These are phyloP conservation scores for Ustilago tritici DNA, from an alignment of 1,284 basidiomycete genomes.

Conservation along the genomic window DNA sequence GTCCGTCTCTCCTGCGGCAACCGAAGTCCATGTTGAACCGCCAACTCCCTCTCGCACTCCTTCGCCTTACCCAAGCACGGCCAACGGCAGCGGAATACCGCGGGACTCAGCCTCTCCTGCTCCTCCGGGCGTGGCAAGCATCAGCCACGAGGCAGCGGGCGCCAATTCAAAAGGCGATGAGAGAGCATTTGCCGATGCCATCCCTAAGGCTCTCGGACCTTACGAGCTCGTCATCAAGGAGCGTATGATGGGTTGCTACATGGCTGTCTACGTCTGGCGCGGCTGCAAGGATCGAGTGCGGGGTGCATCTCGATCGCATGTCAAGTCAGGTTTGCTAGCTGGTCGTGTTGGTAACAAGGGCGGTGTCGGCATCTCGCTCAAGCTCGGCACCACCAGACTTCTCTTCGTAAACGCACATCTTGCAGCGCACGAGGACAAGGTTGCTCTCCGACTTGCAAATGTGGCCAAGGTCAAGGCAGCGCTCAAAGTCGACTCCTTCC, in stretches of 20 bases:
- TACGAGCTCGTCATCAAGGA: slow-evolving; percentile 86
- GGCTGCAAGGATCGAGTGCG: slow-evolving; percentile 56
- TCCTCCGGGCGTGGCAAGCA: neutral
- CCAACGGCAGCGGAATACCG: neutral
- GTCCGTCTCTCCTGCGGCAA: slow-evolving; percentile 23
- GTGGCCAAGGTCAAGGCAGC: slow-evolving; percentile 73
- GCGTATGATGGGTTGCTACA: slow-evolving; percentile 86
- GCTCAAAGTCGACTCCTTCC: slow-evolving; percentile 73
- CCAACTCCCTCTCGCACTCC: slow-evolving; percentile 40
- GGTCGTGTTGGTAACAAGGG: slow-evolving; percentile 83
- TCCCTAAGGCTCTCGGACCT: slow-evolving; percentile 71
- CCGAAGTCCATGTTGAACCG: slow-evolving; percentile 35
- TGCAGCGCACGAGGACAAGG: slow-evolving; percentile 72
- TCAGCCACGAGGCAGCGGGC: slow-evolving; percentile 3
- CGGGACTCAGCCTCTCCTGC: slow-evolving; percentile 22
- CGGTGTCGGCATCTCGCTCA: slow-evolving; percentile 83
- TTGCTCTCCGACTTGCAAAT: slow-evolving; percentile 69
- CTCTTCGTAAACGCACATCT: slow-evolving; percentile 88
- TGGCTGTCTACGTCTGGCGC: slow-evolving; percentile 66
- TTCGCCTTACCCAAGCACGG: slow-evolving; percentile 20
- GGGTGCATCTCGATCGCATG: slow-evolving; percentile 74
- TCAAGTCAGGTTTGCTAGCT: slow-evolving; percentile 86
- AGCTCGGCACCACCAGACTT: slow-evolving; percentile 79
- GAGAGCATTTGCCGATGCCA: slow-evolving; percentile 35
- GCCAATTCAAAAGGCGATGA: neutral